Percentiles rank a stretch among this genome's conserved stretches.
These are phyloP conservation scores for Filobasidium uniguttulatum DNA, from an alignment of 1,284 basidiomycete species.

Conservation along the genomic window DNA sequence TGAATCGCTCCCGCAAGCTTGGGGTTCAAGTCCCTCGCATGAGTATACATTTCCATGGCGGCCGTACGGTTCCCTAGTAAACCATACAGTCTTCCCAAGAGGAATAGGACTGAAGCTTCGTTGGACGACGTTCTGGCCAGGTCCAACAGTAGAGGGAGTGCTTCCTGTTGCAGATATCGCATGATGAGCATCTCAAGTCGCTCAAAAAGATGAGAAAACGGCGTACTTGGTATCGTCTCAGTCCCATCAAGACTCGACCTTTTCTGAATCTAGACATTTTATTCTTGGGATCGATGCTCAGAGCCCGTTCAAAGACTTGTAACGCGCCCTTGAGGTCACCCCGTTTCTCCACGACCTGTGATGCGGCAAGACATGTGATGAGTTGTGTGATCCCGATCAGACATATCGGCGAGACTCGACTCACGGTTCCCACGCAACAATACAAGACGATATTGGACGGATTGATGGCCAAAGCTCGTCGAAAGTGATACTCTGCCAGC, in stretches of 20 bases:
- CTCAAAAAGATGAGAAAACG: background rate
- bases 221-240: constrained; percentile 67
- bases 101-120: constrained; percentile 87
- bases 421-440: constrained; percentile 78
- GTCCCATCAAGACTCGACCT: constrained; percentile 69
- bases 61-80: constrained; percentile 61
- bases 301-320: constrained; percentile 62
- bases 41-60: constrained; percentile 65
- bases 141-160: constrained; percentile 61
- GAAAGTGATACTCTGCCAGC: constrained; percentile 85
- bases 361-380: constrained; percentile 12
- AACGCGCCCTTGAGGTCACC: constrained; percentile 60
- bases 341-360: constrained; percentile 65
- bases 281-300: constrained; percentile 60
- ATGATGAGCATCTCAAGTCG: background rate
- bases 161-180: constrained; percentile 51
- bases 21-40: constrained; percentile 59
- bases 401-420: constrained; percentile 31
- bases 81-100: constrained; percentile 80
- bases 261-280: constrained; percentile 79
- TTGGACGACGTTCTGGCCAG: constrained; percentile 69
- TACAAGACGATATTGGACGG: constrained; percentile 77
- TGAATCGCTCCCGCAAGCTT: constrained; percentile 36
- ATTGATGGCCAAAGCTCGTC: constrained; percentile 76
- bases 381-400: constrained; percentile 2